Evolutionary conservation across 257 asterid species (phyloP), one percentile per base, ranked within the genome.

Genomic region (Solanum lycopersicoides): DNA sequence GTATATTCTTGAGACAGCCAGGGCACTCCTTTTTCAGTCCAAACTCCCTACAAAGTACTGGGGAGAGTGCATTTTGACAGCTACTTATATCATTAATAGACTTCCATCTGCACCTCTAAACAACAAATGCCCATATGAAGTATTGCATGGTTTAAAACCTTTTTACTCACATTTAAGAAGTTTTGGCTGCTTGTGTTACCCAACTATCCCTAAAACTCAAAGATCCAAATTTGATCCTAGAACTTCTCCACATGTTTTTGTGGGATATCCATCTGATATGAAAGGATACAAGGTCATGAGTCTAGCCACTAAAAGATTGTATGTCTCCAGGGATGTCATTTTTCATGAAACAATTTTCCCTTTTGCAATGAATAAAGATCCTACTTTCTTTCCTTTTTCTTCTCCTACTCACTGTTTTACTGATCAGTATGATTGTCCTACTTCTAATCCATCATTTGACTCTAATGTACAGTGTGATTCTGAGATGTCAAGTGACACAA

Each of bases 321-420:
- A 59, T 59, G 5, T 21, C 23, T 59, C n/a, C 4, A 53, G 63
- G 6, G n/a, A 59, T 59, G 71, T 63, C 0, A n/a, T 23, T 9
- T 63, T 63, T n/a, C 71, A 23, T 63, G 71, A 63, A 11, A 23
- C 7, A 9, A 11, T 63, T 10, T 63, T 63, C 2, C 15, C 14
- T 1, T 63, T 63, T 63, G 71, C 71, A 23, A 9, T 63, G 3
- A 3, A 15, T 25, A 63, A 23, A 21, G 6, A 60, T 20, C 4
- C 1, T 1, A 2, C 7, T n/a, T 2, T 0, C 13, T 63, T n/a
- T 12, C 32, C 15, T 63, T 63, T 32, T 0, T n/a, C 32, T 23
- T 7, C 71, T 63, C 12, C n/a, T 21, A 3, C 25, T 20, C 12
- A 3, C 9, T 56, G 12, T 56, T 56, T 56, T 9, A 8, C n/a